These are phyloP conservation scores for Chloris gayana DNA, from an alignment of 176 grass and related monocot species.

Conservation along the genomic window DNA sequence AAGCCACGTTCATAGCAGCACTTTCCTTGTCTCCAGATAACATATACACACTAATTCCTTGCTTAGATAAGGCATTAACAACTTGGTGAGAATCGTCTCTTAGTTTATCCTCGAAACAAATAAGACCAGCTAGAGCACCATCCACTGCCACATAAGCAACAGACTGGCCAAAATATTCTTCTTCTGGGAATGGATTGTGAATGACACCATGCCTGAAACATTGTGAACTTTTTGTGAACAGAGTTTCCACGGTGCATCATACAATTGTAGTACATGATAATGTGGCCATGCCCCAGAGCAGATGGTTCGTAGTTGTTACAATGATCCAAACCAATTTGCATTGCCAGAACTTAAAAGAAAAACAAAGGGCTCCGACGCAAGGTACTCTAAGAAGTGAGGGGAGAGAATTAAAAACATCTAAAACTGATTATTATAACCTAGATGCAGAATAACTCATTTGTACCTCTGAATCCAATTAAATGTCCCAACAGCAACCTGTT, in stretches of 20 bases:
- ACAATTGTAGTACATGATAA: conserved; percentile 20
- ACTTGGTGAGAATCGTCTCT: conserved; percentile 88
- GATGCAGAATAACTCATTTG: conserved; percentile 19
- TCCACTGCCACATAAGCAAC: conserved; percentile 88
- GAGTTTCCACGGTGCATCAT: background rate
- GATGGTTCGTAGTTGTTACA: conserved; percentile 13
- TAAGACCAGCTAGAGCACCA: conserved; percentile 72
- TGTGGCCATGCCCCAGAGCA: conserved; percentile 3
- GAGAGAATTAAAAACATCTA: too few species aligned
- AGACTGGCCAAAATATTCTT: conserved; percentile 66
- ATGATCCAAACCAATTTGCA: conserved; percentile 15
- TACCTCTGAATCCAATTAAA: conserved; percentile 94
- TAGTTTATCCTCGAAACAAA: conserved; percentile 90
- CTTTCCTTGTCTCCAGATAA: conserved; percentile 91
- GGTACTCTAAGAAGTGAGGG: conserved; percentile 3
- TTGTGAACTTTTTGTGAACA: conserved; percentile 29
- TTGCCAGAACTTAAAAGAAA: conserved; percentile 6
- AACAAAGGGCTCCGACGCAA: background rate
- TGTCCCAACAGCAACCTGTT: conserved; percentile 85
- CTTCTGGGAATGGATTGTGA: conserved; percentile 69
- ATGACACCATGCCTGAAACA: conserved; percentile 80
- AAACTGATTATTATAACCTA: conserved; percentile 28
- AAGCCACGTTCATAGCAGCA: conserved; percentile 79
- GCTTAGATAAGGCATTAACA: conserved; percentile 69
- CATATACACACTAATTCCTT: conserved; percentile 94